Conservation (phyloP, 176 grass and related monocot genomes). For the Bonia amplexicaulis region DNA sequence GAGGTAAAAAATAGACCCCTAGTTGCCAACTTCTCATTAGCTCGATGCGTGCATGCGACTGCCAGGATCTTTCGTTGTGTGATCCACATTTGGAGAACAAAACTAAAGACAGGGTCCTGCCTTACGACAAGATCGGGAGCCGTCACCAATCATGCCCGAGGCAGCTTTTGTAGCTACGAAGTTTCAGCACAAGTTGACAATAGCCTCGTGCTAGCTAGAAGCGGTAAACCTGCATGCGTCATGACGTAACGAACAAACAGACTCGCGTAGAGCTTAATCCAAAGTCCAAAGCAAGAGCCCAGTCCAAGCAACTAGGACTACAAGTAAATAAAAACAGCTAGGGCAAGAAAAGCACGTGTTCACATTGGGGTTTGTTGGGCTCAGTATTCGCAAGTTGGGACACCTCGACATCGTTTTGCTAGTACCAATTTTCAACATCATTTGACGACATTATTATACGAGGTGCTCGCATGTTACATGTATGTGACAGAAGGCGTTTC, state of each 20-base stretch:
- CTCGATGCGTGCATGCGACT: background rate
- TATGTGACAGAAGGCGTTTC: background rate
- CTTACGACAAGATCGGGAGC: background rate
- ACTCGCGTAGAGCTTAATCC: background rate
- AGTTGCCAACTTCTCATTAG: background rate
- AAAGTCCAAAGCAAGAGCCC: background rate
- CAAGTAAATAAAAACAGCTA: background rate
- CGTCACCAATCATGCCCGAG: background rate
- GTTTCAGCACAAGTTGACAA: background rate
- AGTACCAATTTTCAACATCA: background rate
- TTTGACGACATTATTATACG: background rate
- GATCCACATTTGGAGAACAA: background rate
- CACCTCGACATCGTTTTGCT: background rate
- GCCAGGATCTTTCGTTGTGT: background rate
- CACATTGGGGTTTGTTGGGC: background rate
- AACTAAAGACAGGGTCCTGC: background rate
- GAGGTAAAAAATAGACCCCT: no score
- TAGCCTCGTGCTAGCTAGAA: background rate
- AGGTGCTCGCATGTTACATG: background rate
- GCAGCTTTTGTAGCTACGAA: background rate
- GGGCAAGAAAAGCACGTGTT: background rate
- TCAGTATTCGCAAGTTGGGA: background rate
- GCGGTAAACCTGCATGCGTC: background rate
- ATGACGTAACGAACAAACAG: background rate
- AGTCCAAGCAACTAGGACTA: background rate